Conservation (phyloP, 352 stramenopile species). For the Aphanomyces astaci region DNA sequence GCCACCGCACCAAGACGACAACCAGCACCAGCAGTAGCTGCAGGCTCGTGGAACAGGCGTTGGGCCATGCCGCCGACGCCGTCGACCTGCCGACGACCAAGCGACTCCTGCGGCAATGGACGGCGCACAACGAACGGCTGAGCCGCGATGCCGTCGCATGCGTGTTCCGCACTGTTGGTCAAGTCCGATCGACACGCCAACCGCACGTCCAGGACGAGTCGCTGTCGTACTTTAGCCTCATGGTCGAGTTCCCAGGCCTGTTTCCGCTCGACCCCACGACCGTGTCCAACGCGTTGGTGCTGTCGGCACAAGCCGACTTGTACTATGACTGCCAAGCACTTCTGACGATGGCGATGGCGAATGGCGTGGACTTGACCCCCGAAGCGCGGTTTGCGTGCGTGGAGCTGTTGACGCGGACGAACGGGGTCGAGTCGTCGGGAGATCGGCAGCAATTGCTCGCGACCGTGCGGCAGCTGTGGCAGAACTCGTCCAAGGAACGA, state of each 20-base stretch:
- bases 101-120: background rate
- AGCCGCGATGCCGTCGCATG: background rate
- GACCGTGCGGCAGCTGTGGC: background rate
- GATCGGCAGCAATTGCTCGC: background rate
- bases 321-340: conserved; percentile 4
- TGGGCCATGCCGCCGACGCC: background rate
- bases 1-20: background rate
- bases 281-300: background rate
- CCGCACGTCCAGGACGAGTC: background rate
- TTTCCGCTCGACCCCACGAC: background rate
- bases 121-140: background rate
- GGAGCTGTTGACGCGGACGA: background rate
- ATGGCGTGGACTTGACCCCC: background rate
- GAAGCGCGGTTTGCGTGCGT: conserved; percentile 2
- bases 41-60: background rate
- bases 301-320: background rate
- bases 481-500: background rate
- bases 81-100: background rate
- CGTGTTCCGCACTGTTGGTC: background rate
- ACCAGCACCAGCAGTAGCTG: background rate
- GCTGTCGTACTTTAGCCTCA: background rate
- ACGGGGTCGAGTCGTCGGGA: background rate
- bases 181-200: too few relatives aligned
- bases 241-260: background rate
- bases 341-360: background rate